Evolutionary conservation across 2,329 filamentous ascomycete species (phyloP).

Genomic region (Xylaria sp.): DNA sequence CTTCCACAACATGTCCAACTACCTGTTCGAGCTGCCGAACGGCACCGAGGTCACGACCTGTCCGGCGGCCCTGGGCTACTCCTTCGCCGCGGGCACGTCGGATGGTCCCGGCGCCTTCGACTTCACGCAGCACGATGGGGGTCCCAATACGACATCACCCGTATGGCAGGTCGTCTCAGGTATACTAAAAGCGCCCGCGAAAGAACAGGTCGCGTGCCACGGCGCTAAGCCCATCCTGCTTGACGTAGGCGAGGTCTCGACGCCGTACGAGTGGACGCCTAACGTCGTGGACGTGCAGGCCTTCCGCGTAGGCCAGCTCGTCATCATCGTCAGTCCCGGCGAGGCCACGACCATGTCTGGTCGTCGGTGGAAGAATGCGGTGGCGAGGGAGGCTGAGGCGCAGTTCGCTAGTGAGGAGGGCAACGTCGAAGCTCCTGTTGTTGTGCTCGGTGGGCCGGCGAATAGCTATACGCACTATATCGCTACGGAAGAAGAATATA

Average conservation of each 20-base stretch:
- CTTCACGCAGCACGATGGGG: conserved; percentile 86
- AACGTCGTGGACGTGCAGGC: conserved; percentile 92
- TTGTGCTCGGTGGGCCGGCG: conserved; percentile 87
- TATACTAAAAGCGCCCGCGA: conserved; percentile 75
- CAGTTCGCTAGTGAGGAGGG: conserved; percentile 59
- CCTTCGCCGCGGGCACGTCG: conserved; percentile 91
- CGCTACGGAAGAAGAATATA: conserved; percentile 81
- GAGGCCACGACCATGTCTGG: conserved; percentile 95
- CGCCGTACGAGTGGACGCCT: conserved; percentile 87
- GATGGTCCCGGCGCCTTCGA: conserved; percentile 93
- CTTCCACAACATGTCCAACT: conserved; percentile 84
- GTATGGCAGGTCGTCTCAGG: conserved; percentile 82
- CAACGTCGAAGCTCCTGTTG: conserved; percentile 64
- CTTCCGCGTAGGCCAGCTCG: conserved; percentile 83
- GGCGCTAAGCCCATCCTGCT: conserved; percentile 84
- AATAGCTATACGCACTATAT: conserved; percentile 93
- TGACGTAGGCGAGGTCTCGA: conserved; percentile 83
- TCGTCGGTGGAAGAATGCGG: conserved; percentile 82
- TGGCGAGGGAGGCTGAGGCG: conserved; percentile 63
- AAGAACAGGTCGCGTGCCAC: conserved; percentile 80
- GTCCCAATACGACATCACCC: conserved; percentile 73
- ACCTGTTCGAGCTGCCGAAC: conserved; percentile 78
- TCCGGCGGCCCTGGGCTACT: conserved; percentile 88
- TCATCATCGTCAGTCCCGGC: conserved; percentile 85
- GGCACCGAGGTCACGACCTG: conserved; percentile 79